Evolutionary conservation across 768 basidiomycete genomes (phyloP).

Genomic region (Flagelloscypha sp.): DNA sequence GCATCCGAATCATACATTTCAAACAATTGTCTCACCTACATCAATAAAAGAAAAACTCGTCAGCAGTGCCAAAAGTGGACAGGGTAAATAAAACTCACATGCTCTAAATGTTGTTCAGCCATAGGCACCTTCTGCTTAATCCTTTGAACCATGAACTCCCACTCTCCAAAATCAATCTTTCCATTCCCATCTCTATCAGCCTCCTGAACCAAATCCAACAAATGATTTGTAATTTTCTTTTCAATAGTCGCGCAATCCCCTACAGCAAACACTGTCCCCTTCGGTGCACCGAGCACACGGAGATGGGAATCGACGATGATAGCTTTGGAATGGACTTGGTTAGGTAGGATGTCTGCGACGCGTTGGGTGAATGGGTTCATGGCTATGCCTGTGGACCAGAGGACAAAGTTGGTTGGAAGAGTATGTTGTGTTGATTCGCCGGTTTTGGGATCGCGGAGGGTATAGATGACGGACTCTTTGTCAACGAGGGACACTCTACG

Average conservation of each 20-base stretch:
- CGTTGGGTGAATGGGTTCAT: slow-evolving; percentile 69
- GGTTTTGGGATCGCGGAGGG: slow-evolving; percentile 39
- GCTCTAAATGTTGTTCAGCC: slow-evolving; percentile 67
- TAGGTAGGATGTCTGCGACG: slow-evolving; percentile 61
- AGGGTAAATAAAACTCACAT: slow-evolving; percentile 27
- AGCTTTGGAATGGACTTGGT: slow-evolving; percentile 66
- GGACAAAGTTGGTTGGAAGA: slow-evolving; percentile 58
- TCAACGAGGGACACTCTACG: too few relatives aligned
- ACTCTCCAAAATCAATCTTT: slow-evolving; percentile 81
- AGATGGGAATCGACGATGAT: slow-evolving; percentile 91
- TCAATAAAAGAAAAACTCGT: slow-evolving; percentile 1
- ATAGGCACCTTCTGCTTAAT: slow-evolving; percentile 86
- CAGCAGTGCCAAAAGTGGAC: background rate
- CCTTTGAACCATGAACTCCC: slow-evolving; percentile 71
- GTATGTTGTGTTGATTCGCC: slow-evolving; percentile 20
- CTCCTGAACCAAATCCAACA: slow-evolving; percentile 84
- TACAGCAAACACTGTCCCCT: slow-evolving; percentile 78
- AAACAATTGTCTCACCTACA: slow-evolving; percentile 73
- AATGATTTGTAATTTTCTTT: slow-evolving; percentile 76
- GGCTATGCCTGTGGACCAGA: slow-evolving; percentile 62
- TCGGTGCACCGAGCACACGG: slow-evolving; percentile 83
- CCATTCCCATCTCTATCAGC: slow-evolving; percentile 85
- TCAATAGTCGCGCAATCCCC: slow-evolving; percentile 95
- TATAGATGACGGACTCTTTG: slow-evolving; percentile 27
- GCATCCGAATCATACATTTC: slow-evolving; percentile 82